Base-by-base conservation (phyloP, 129 eudicot genomes). In the Flaveria linearis region DNA sequence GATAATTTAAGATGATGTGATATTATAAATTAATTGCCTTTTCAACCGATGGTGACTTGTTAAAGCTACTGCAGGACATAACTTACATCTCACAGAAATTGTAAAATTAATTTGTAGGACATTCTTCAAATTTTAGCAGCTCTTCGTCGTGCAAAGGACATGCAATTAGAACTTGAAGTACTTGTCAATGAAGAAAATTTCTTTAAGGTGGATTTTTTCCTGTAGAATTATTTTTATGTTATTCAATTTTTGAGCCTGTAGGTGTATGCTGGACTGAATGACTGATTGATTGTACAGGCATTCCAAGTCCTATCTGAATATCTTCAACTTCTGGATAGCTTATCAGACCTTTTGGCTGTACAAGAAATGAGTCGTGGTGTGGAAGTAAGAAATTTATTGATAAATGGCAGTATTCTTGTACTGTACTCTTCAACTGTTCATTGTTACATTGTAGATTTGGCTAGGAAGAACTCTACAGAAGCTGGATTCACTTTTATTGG, bases 361-460 rank as follows among this genome's bases (percentile, higher is more conserved):
- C 97, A 95, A 82, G 97, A 95, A 73, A 89, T 95, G 99, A 91
- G 90, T 86, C 95, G 82, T 58, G 88, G 89, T 57, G 97, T 91
- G 56, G 97, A 95, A 97, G 99, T 95, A 76, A 67, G 33, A 17
- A 39, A 33, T 43, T 49, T 50, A 26, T 47, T 9, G 71, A 47
- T 33, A 80, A 56, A 47, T 43, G 47, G 33, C 68, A 52, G 25
- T 77, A 68, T 10, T 53, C 47, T 64, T 56, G 60, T 68, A 68
- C 61, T 66, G 43, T 69, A 42, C 56, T 22, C 41, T 57, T 69
- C 69, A 42, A 55, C 60, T 46, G 60, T 56, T 53, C 52, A 42
- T 69, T 18, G 63, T 69, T 70, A 74, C 55, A 49, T 80, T 82
- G 83, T 90, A 95, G 99, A 95, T 88, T 83, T 95, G 97, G 99